Evolutionary conservation across 2,329 filamentous ascomycete species (phyloP).

Genomic region (Neofusicoccum laricinum): DNA sequence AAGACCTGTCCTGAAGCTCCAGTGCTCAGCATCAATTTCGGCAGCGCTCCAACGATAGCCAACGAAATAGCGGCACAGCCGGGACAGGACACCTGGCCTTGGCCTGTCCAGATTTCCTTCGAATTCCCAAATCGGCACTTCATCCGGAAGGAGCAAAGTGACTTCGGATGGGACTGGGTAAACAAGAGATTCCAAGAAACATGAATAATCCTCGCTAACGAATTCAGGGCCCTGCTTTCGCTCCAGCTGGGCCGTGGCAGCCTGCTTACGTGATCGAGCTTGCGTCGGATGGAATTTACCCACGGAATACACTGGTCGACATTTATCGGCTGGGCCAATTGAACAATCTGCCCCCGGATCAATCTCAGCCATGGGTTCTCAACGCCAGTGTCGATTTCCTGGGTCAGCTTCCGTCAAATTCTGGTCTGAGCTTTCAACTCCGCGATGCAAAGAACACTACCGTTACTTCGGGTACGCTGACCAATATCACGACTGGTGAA

Average conservation of each 20-base stretch:
- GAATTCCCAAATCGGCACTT: constrained; percentile 56
- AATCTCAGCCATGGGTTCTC: constrained; percentile 57
- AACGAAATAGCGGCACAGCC: constrained; percentile 51
- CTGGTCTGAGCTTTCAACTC: constrained; percentile 48
- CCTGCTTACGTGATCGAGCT: constrained; percentile 58
- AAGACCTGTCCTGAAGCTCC: constrained; percentile 38
- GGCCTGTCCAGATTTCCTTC: constrained; percentile 47
- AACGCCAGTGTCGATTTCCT: constrained; percentile 60
- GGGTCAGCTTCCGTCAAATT: constrained; percentile 45
- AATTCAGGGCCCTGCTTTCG: constrained; percentile 53
- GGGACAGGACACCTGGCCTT: constrained; percentile 52
- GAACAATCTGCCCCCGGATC: constrained; percentile 57
- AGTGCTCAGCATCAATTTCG: constrained; percentile 53
- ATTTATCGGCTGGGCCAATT: constrained; percentile 58
- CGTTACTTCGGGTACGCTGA: constrained; percentile 38
- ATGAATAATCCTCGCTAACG: not conserved
- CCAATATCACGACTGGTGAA: constrained; percentile 39
- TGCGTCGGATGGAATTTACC: constrained; percentile 41
- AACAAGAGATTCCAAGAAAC: not conserved
- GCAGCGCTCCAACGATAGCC: constrained; percentile 54
- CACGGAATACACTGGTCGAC: constrained; percentile 56
- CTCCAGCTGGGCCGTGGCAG: constrained; percentile 63
- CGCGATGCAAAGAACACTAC: constrained; percentile 41
- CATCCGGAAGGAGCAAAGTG: constrained; percentile 60
- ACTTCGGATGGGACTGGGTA: constrained; percentile 60